These are phyloP conservation scores for Lanmaoa rubissima DNA, from an alignment of 768 basidiomycete genomes.

Conservation along the genomic window DNA sequence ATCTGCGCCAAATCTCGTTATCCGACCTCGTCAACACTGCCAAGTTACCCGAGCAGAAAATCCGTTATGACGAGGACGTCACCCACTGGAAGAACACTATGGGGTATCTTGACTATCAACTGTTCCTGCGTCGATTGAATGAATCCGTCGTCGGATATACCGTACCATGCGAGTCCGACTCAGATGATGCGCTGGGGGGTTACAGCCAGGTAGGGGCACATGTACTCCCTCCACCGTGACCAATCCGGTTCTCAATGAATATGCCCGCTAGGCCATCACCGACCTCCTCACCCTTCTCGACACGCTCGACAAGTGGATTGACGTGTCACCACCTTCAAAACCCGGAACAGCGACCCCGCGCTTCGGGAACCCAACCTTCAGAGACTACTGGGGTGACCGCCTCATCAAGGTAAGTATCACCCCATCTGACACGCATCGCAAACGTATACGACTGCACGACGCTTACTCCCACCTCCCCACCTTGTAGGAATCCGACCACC, in stretches of 20 bases:
- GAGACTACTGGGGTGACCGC: constrained; percentile 70
- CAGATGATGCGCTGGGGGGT: not conserved
- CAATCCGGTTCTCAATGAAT: not conserved
- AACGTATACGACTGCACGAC: not conserved
- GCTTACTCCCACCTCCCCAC: not conserved
- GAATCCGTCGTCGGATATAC: constrained; percentile 70
- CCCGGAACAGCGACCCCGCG: constrained; percentile 59
- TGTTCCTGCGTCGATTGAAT: constrained; percentile 75
- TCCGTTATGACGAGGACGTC: constrained; percentile 72
- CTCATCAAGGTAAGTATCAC: constrained; percentile 62
- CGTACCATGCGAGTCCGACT: constrained; percentile 40
- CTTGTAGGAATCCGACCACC: constrained; percentile 49
- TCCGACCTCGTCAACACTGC: constrained; percentile 15
- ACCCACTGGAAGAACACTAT: constrained; percentile 65
- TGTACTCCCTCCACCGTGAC: not conserved
- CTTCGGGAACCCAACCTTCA: constrained; percentile 90
- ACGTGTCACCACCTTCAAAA: constrained; percentile 71
- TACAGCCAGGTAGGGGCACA: constrained; percentile 20
- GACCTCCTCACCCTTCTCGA: constrained; percentile 57
- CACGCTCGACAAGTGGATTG: constrained; percentile 69
- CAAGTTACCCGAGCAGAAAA: constrained; percentile 48
- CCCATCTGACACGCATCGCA: not conserved
- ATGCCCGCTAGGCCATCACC: constrained; percentile 42
- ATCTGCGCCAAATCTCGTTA: constrained; percentile 33
- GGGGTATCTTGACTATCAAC: constrained; percentile 70